A percentile compares a stretch with the other conserved stretches of the same genome.
Conservation (phyloP, 352 stramenopile genomes). For the Phytophthora uliginosa region DNA sequence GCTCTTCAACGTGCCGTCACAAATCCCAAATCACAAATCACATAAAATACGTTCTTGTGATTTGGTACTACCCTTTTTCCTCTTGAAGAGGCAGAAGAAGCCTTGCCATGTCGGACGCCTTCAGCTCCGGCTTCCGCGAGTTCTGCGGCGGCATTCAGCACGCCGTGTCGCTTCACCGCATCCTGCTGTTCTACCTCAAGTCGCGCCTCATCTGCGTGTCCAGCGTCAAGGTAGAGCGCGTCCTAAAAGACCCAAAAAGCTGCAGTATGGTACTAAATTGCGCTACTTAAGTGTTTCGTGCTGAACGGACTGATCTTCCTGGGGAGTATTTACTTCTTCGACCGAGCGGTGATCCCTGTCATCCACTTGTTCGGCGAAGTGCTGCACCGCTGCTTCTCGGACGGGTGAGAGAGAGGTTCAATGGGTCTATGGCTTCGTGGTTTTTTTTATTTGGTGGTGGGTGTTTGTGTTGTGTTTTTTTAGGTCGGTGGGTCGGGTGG, state of each 20-base stretch:
- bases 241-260: neutral
- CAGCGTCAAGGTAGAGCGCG: slow-evolving; percentile 72
- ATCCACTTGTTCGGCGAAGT: slow-evolving; percentile 91
- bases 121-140: slow-evolving; percentile 78
- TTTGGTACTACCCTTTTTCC: neutral
- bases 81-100: slow-evolving; percentile 9
- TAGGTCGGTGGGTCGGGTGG: slow-evolving; percentile 62
- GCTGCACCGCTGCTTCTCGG: slow-evolving; percentile 74
- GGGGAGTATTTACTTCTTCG: slow-evolving; percentile 93
- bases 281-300: slow-evolving; percentile 72
- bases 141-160: slow-evolving; percentile 90
- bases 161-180: slow-evolving; percentile 87
- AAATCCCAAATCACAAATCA: neutral
- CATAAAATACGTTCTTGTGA: neutral
- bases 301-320: slow-evolving; percentile 93
- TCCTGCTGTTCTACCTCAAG: slow-evolving; percentile 89
- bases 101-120: slow-evolving; percentile 48
- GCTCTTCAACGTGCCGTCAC: slow-evolving; percentile 13
- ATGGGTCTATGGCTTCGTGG: neutral
- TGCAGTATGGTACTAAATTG: neutral
- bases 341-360: slow-evolving; percentile 84
- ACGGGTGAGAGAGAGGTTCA: slow-evolving; percentile 46
- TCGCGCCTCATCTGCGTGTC: slow-evolving; percentile 88
- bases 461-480: neutral
- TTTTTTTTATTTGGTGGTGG: neutral